Percentiles rank a stretch among this genome's conserved stretches.
These are phyloP conservation scores for Myxozyma vanderwaltii DNA, from an alignment of 805 yeast genomes.

Conservation along the genomic window DNA sequence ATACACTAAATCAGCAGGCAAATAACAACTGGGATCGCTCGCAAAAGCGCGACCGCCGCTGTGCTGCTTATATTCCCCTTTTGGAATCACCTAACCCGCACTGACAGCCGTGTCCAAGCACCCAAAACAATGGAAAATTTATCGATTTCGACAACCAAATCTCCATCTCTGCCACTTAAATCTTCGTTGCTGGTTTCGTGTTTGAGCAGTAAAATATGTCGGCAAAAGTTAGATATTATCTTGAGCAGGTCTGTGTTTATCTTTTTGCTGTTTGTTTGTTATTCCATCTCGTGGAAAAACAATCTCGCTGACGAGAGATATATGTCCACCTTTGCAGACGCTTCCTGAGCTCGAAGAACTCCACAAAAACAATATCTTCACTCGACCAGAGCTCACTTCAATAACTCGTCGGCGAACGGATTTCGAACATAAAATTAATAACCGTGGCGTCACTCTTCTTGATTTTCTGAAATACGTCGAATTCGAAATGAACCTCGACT, in stretches of 20 bases:
- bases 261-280: too few species aligned
- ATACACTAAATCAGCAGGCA: too few species aligned
- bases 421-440: conserved; percentile 85
- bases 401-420: conserved; percentile 94
- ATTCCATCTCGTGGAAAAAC: too few species aligned
- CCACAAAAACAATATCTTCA: conserved; percentile 76
- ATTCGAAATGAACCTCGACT: conserved; percentile 79
- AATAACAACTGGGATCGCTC: background rate
- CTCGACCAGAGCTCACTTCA: conserved; percentile 70
- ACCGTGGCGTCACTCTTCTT: conserved; percentile 75
- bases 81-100: background rate
- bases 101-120: background rate
- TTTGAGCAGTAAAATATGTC: conserved; percentile 45
- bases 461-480: conserved; percentile 80
- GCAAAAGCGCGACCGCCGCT: too few species aligned
- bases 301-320: too few species aligned
- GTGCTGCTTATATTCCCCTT: too few species aligned
- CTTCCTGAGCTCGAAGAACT: conserved; percentile 93
- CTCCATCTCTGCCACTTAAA: too few species aligned
- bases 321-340: conserved; percentile 47
- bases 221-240: conserved; percentile 57
- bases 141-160: too few species aligned
- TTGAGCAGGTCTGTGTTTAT: conserved; percentile 49
- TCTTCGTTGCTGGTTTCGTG: too few species aligned
- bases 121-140: background rate